These are phyloP conservation scores for Geopyxis carbonaria DNA, from an alignment of 495 filamentous ascomycete genomes.

Conservation along the genomic window DNA sequence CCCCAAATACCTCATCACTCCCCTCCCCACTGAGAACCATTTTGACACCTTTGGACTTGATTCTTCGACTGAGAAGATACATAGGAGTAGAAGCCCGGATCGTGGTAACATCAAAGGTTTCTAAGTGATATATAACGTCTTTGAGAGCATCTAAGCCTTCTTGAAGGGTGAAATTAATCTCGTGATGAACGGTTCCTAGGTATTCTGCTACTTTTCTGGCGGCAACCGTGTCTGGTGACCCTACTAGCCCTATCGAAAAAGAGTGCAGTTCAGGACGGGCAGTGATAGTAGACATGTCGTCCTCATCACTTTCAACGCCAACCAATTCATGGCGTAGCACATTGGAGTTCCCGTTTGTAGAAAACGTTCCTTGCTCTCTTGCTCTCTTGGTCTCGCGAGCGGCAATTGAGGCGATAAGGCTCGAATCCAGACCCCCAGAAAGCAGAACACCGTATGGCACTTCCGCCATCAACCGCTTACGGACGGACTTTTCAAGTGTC, in stretches of 20 bases:
- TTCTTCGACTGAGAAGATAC: slow-evolving; percentile 93
- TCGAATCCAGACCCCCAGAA: slow-evolving; percentile 90
- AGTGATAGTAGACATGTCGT: slow-evolving; percentile 78
- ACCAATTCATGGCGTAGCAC: slow-evolving; percentile 47
- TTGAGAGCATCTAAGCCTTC: slow-evolving; percentile 89
- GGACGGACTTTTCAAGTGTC: slow-evolving; percentile 74
- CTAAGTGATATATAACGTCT: slow-evolving; percentile 94
- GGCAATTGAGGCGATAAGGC: slow-evolving; percentile 84
- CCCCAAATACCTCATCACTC: slow-evolving; percentile 93
- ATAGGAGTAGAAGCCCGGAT: slow-evolving; percentile 97
- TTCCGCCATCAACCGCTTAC: slow-evolving; percentile 96
- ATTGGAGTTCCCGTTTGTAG: slow-evolving; percentile 29
- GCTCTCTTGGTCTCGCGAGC: slow-evolving; percentile 74
- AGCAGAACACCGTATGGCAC: slow-evolving; percentile 93
- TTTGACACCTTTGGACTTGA: slow-evolving; percentile 97
- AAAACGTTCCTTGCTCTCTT: slow-evolving; percentile 38
- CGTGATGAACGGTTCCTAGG: slow-evolving; percentile 91
- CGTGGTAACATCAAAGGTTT: slow-evolving; percentile 94
- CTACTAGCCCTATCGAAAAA: slow-evolving; percentile 90
- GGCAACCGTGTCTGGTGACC: slow-evolving; percentile 76
- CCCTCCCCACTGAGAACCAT: slow-evolving; percentile 97
- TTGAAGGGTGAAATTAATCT: slow-evolving; percentile 93
- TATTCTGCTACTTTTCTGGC: slow-evolving; percentile 83
- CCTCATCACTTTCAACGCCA: slow-evolving; percentile 82
- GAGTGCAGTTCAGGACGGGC: slow-evolving; percentile 88